Conservation (phyloP, 73 alveolate genomes). For the Paramecium tetraurelia region DNA sequence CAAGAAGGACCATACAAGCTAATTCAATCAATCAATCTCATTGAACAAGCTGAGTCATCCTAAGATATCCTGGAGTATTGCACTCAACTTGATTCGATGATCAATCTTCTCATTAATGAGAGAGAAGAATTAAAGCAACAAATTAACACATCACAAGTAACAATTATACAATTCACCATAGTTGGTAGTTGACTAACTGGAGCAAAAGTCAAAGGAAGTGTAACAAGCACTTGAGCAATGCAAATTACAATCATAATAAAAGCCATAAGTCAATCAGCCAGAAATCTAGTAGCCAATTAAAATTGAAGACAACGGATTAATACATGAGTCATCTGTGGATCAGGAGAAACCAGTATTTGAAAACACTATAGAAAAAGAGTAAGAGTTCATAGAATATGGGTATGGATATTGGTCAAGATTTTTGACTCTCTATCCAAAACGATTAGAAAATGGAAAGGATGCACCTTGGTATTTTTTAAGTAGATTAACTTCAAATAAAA, state of each 20-base stretch:
- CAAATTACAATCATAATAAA: background rate
- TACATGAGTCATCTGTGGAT: background rate
- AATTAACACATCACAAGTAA: background rate
- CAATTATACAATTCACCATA: background rate
- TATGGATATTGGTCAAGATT: slow-evolving; percentile 43
- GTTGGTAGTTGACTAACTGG: background rate
- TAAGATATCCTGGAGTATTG: background rate
- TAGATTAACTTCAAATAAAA: background rate
- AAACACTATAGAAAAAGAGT: background rate
- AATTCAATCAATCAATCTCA: background rate
- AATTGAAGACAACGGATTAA: background rate
- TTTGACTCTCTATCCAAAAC: background rate
- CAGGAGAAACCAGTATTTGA: background rate
- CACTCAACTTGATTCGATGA: background rate
- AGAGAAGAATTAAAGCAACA: background rate
- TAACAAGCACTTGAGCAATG: background rate
- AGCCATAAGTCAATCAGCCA: background rate
- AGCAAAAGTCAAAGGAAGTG: background rate
- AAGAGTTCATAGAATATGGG: background rate
- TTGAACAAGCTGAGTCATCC: background rate
- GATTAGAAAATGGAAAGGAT: slow-evolving; percentile 10
- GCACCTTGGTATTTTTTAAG: slow-evolving; percentile 31
- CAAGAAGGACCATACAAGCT: background rate
- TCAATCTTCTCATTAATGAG: background rate
- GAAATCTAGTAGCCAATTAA: background rate